These are phyloP conservation scores for Entomortierella chlamydospora DNA, from an alignment of 192 early-diverging fungal species.

Conservation along the genomic window DNA sequence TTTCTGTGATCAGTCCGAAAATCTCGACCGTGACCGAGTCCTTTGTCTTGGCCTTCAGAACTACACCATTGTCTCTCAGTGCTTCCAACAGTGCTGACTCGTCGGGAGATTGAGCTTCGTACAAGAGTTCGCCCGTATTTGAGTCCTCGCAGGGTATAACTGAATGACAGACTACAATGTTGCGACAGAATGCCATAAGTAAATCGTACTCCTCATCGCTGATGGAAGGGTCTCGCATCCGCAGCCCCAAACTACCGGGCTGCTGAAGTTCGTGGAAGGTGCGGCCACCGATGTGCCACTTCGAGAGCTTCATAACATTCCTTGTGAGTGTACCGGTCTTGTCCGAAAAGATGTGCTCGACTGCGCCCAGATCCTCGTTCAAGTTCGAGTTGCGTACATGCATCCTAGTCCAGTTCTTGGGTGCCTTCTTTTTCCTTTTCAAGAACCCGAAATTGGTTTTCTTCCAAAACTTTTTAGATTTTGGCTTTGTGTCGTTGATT, in stretches of 20 bases:
- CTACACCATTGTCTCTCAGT: conserved; percentile 55
- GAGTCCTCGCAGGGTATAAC: conserved; percentile 87
- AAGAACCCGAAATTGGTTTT: conserved; percentile 11
- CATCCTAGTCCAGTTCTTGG: conserved; percentile 54
- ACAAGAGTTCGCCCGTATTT: conserved; percentile 76
- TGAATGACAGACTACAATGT: conserved; percentile 90
- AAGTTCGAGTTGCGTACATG: conserved; percentile 64
- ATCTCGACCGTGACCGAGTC: conserved; percentile 67
- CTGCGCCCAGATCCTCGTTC: conserved; percentile 93
- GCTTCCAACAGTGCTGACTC: conserved; percentile 87
- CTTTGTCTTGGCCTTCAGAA: conserved; percentile 67
- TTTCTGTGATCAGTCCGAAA: conserved; percentile 64
- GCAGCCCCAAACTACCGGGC: conserved; percentile 33
- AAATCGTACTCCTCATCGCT: conserved; percentile 61
- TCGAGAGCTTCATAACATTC: conserved; percentile 77
- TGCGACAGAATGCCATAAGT: conserved; percentile 60
- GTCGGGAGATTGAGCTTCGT: conserved; percentile 96
- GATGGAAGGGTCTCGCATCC: conserved; percentile 54
- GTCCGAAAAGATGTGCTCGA: conserved; percentile 94
- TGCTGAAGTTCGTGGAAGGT: conserved; percentile 65
- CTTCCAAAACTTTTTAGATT: conserved; percentile 34
- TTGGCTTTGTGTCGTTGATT: conserved; percentile 6
- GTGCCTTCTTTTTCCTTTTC: conserved; percentile 40
- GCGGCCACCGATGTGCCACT: conserved; percentile 85
- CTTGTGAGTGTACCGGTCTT: conserved; percentile 77